These are phyloP conservation scores for Rhododendron ferrugineum DNA, from an alignment of 148 eudicot genomes.

Conservation along the genomic window DNA sequence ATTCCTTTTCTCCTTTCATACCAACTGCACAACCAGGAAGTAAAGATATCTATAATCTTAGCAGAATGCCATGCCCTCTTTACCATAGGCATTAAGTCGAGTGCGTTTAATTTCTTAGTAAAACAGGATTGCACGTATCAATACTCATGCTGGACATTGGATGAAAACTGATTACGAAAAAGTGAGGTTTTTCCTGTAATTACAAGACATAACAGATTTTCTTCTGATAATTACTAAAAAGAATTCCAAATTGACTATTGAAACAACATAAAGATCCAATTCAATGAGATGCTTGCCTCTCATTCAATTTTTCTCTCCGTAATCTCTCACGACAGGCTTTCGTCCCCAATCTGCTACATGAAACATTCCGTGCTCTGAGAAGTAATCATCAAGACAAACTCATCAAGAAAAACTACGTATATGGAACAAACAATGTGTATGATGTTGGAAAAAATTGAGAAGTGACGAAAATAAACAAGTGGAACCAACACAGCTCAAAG, in stretches of 20 bases:
- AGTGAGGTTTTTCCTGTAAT: neutral
- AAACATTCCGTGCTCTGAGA: constrained; percentile 52
- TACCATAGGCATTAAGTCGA: neutral
- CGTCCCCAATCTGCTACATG: constrained; percentile 39
- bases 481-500: no score
- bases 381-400: constrained; percentile 3
- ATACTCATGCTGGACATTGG: neutral
- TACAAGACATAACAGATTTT: neutral
- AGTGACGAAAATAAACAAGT: no score
- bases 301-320: constrained; percentile 76
- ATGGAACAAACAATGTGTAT: neutral
- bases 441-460: neutral
- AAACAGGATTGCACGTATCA: neutral
- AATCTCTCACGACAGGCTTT: constrained; percentile 86
- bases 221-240: neutral
- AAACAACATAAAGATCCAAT: neutral
- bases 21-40: neutral
- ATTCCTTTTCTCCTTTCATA: neutral
- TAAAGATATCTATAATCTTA: neutral
- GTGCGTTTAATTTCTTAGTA: neutral
- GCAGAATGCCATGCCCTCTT: neutral
- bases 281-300: constrained; percentile 41
- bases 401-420: neutral
- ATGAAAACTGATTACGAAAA: neutral
- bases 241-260: neutral